Evolutionary conservation across 192 early-diverging fungal species (phyloP), one percentile per base, ranked within the genome.

Genomic region (Paraglomus brasilianum): DNA sequence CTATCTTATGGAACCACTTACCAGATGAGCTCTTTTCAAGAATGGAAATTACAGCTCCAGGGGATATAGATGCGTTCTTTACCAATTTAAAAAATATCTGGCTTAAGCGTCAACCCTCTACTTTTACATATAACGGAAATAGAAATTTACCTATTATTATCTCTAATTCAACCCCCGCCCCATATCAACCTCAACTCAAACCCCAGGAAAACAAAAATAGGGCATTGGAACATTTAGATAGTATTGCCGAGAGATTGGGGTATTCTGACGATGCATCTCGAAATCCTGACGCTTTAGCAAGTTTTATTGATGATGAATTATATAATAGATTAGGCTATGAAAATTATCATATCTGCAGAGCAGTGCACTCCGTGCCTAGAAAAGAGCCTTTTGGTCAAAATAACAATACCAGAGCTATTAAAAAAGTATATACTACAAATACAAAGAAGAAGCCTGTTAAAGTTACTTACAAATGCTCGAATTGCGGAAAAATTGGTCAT

Each of bases 81-180:
- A 53, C n/a, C 6, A 17, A 6, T 10, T 22, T 53, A 53, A 53
- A 53, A 53, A 53, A 53, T 53, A 53, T 53, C 52, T 53, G 52
- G 52, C 52, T 53, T 53, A 53, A 53, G 52, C 52, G 52, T 10
- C 52, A 53, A 53, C 52, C 52, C 22, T 17, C 6, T 53, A 53
- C 52, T 53, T 53, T 53, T 53, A 53, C 52, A 53, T 53, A 53
- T 53, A 53, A 53, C 22, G 52, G 52, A 53, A 53, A 53, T 53
- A 53, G 52, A 53, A 53, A 53, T 53, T 53, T 17, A 17, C 19
- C 6, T 21, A 17, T 53, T 53, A 53, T 53, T 53, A n/a, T n/a
- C n/a, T n/a, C n/a, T n/a, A n/a, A n/a, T n/a, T n/a, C n/a, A n/a
- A n/a, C n/a, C n/a, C n/a, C n/a, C n/a, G 22, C 8, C 9, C 9